phyloP scores from a whole-genome alignment of 129 eudicot genomes.

The Arctium lappa region DNA sequence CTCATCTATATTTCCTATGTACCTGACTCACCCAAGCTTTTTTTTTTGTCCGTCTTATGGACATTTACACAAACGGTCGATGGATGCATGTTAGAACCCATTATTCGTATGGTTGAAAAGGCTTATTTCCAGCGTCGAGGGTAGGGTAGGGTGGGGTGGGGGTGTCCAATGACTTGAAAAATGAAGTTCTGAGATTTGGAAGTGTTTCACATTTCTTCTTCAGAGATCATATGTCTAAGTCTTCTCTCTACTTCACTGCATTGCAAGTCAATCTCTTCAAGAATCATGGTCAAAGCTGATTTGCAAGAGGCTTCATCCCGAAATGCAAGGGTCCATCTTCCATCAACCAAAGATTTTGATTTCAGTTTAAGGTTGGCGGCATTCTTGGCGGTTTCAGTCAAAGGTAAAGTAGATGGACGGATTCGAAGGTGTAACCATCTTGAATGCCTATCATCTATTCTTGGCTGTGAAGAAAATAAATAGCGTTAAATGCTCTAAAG shows the following conservation, averaged over 20 bases:
- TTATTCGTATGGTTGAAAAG: neutral
- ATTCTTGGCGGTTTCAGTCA: slow-evolving; percentile 35
- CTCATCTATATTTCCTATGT: neutral
- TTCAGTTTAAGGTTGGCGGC: slow-evolving; percentile 45
- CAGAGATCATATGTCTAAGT: slow-evolving; percentile 41
- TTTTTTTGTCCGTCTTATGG: neutral
- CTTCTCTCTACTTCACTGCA: slow-evolving; percentile 65
- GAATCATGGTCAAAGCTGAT: slow-evolving; percentile 63
- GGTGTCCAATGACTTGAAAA: neutral
- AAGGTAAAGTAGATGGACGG: slow-evolving; percentile 74
- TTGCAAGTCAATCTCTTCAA: slow-evolving; percentile 55
- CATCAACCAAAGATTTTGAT: slow-evolving; percentile 79
- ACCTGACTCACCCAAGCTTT: neutral
- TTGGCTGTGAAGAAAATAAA: slow-evolving; percentile 50
- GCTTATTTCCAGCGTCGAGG: neutral
- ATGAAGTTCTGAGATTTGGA: neutral
- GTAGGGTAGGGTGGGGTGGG: no score
- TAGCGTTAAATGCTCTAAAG: neutral
- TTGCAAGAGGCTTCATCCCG: slow-evolving; percentile 74
- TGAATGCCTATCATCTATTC: slow-evolving; percentile 71
- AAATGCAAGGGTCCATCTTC: slow-evolving; percentile 96
- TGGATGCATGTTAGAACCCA: neutral
- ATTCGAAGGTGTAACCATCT: slow-evolving; percentile 95
- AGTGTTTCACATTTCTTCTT: slow-evolving; percentile 18
- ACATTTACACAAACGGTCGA: neutral